Base-by-base conservation (phyloP, 23 red algal species). In the Gracilaria vermiculophylla region DNA sequence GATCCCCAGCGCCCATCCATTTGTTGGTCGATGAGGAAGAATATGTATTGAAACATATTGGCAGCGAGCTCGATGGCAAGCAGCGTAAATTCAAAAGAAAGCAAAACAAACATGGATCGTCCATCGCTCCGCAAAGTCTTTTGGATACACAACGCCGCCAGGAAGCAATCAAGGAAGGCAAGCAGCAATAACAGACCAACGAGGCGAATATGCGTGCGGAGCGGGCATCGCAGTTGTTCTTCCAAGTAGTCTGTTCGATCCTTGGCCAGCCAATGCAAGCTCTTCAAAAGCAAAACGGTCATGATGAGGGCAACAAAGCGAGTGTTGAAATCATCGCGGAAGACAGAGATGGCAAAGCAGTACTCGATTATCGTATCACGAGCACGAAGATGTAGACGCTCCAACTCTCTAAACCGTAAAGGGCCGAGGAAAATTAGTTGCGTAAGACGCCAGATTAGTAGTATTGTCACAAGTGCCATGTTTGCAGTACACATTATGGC, bases 331-430 rank as follows among this genome's bases (percentile, higher is more conserved):
- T 99, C 97, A 39, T 95, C 83, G 40, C 97, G 86, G 75, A 99
- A 99, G 9, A 99, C 86, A 23, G 97, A 94, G 71, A 99, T 93
- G 21, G 97, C 97, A 53, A 99, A 89, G 53, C 89, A 95, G 62
- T 83, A 89, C 77, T 99, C 97, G 58, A 99, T 91, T 29, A 99
- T 70, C n/a, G 97, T 80, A 62, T 99, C 97, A 4, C 94, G 91
- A 37, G 89, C 89, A 35, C 97, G 83, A 50, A 91, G 62, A 27
- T 95, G 93, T 32, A 99, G 53, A n/a, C 93, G 93, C 81, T 99
- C 97, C 7, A 90, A 62, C 62, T 99, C 97, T 1, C 92, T 78
- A 39, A 96, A 94, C 14, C 97, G 92, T 7, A 99, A 51, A 39
- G 85, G 78, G 16, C 97, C 97, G 32, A 99, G 81, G 66, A 95